Percentiles rank a stretch among this genome's conserved stretches.
These are phyloP conservation scores for Dothiorella sarmentorum DNA, from an alignment of 2,329 filamentous ascomycete genomes.

Conservation along the genomic window DNA sequence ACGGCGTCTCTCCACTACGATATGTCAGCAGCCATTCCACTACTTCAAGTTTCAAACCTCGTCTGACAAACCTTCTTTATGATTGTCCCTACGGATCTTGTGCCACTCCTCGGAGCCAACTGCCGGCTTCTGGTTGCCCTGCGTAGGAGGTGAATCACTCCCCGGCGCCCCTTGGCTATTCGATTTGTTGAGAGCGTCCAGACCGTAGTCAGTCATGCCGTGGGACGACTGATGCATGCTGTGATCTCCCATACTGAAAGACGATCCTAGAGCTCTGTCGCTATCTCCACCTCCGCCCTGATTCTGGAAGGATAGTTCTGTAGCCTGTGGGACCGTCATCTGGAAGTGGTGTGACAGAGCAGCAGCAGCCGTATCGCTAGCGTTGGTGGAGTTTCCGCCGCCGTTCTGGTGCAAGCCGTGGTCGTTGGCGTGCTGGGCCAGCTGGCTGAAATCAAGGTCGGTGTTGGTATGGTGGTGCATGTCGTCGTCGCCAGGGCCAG, in stretches of 20 bases:
- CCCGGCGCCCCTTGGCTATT: constrained; percentile 21
- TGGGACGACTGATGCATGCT: constrained; percentile 34
- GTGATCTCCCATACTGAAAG: constrained; percentile 44
- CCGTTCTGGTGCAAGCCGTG: constrained; percentile 49
- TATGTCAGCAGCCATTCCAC: constrained; percentile 23
- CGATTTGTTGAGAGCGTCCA: constrained; percentile 51
- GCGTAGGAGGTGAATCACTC: constrained; percentile 37
- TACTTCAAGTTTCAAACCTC: neutral
- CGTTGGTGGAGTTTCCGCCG: constrained; percentile 46
- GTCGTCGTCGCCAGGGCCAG: constrained; percentile 37
- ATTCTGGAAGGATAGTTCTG: constrained; percentile 51
- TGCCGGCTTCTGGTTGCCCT: constrained; percentile 61
- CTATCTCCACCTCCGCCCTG: constrained; percentile 43
- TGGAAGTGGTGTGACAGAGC: constrained; percentile 48
- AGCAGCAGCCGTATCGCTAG: constrained; percentile 60
- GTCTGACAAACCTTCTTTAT: constrained; percentile 80
- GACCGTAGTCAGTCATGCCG: constrained; percentile 40
- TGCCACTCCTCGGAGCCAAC: constrained; percentile 99
- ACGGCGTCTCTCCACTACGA: constrained; percentile 83
- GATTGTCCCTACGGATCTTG: constrained; percentile 92
- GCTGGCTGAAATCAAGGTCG: constrained; percentile 31
- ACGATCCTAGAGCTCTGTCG: constrained; percentile 33
- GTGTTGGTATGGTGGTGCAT: constrained; percentile 34
- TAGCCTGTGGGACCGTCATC: constrained; percentile 56
- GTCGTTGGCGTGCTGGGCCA: constrained; percentile 30